Conservation (phyloP, 129 eudicot species). For the Sambucus nigra region DNA sequence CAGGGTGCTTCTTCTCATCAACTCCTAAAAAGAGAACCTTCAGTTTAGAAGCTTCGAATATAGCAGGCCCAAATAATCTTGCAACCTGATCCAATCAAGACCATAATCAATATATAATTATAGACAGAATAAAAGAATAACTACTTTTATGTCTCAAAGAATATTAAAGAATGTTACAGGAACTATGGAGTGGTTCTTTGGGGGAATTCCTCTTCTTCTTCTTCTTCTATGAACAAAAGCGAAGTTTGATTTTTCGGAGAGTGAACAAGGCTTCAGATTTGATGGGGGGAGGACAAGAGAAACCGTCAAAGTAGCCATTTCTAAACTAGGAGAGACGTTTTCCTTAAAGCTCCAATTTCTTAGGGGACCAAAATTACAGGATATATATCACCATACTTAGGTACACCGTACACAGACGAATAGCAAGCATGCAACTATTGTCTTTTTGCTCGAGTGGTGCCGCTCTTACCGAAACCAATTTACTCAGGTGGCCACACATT, state of each 20-base stretch:
- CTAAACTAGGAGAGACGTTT: neutral
- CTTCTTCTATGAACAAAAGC: constrained; percentile 25
- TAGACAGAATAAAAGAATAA: neutral
- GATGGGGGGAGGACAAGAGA: constrained; percentile 55
- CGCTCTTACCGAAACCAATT: too few relatives aligned
- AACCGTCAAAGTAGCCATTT: constrained; percentile 47
- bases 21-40: constrained; percentile 76
- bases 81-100: constrained; percentile 46
- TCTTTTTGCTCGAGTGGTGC: too few relatives aligned
- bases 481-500: too few relatives aligned
- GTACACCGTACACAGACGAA: too few relatives aligned
- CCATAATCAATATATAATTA: neutral
- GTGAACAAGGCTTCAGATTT: constrained; percentile 27
- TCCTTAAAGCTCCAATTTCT: neutral
- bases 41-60: constrained; percentile 77
- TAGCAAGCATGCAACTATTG: too few relatives aligned
- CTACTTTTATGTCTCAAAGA: neutral
- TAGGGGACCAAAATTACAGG: neutral
- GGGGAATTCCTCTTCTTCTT: constrained; percentile 17
- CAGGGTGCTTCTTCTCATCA: constrained; percentile 78
- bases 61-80: constrained; percentile 82
- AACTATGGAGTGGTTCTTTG: constrained; percentile 11
- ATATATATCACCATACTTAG: too few relatives aligned
- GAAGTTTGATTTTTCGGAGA: constrained; percentile 23
- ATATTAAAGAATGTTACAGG: constrained; percentile 35